Base-by-base conservation (phyloP, 169 alveolate species). In the Eimeria maxima region DNA sequence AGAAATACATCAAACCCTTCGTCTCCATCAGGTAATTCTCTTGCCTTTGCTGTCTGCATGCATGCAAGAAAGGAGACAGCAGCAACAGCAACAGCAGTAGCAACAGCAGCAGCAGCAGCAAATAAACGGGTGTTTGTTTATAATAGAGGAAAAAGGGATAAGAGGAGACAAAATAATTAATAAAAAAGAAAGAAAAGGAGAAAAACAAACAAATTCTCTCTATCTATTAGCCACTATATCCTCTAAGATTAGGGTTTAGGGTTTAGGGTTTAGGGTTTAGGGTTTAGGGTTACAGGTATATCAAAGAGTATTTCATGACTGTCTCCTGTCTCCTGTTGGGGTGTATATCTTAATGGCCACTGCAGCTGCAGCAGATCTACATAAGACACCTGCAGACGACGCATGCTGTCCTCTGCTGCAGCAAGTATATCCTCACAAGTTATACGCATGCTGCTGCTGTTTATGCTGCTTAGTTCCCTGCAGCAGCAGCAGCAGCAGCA, bases 311-410 rank as follows among this genome's bases (percentile, higher is more conserved):
- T 97, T 27, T 98, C 96, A 50, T 94, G 96, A 90, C 74, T 95
- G 95, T 98, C 98, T 65, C 98, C 98, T 29, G 96, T 97, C 60
- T 96, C 87, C 42, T 97, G 98, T 93, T 92, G 87, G 10, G 98
- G 98, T 55, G 97, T 98, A 95, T 97, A 97, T 27, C 99, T 96
- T 89, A 97, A 98, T 22, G 99, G 99, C 99, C 99, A 98, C 93
- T 97, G 98, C 50, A 98, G 93, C 95, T 98, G 99, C 63, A 98
- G 87, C 80, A 98, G 88, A 87, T 98, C 99, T 53, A 98, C 96
- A 95, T 98, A 97, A 89, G 97, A 98, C 16, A 97, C 93, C 55
- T 96, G 96, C 69, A 98, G 95, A 8, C 99, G 95, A 44, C 81
- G 81, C 80, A 98, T 96, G 76, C 98, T 90, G 57, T 94, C 96